A percentile compares a stretch with the other conserved stretches of the same genome.
phyloP scores from a whole-genome alignment of 1,139 yeast species.

The Blastobotrys capitulatus region DNA sequence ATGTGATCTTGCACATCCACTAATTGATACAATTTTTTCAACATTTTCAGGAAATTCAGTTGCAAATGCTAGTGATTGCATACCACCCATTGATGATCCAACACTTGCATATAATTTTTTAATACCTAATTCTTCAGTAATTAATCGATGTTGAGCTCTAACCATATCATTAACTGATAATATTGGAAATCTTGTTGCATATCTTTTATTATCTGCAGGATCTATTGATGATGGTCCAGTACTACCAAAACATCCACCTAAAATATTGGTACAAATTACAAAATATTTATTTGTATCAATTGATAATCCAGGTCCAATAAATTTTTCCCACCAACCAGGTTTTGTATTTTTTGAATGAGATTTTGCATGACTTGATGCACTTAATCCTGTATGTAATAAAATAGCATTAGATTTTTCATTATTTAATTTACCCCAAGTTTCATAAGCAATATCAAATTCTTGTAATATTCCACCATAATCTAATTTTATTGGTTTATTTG shows the following conservation, averaged over 20 bases:
- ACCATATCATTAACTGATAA: slow-evolving; percentile 86
- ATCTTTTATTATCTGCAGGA: slow-evolving; percentile 63
- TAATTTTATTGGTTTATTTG: slow-evolving; percentile 55
- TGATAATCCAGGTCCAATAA: slow-evolving; percentile 78
- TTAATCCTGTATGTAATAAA: slow-evolving; percentile 81
- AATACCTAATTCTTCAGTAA: slow-evolving; percentile 58
- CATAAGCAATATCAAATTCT: slow-evolving; percentile 77
- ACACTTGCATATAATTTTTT: slow-evolving; percentile 66
- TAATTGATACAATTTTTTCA: slow-evolving; percentile 63
- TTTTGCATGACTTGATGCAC: slow-evolving; percentile 93
- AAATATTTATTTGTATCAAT: slow-evolving; percentile 78
- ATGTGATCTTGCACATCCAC: slow-evolving; percentile 91
- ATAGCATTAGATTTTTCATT: slow-evolving; percentile 61
- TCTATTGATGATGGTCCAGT: slow-evolving; percentile 87
- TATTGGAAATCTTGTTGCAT: slow-evolving; percentile 86
- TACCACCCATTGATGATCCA: slow-evolving; percentile 96
- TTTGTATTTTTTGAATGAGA: slow-evolving; percentile 65
- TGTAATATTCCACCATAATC: slow-evolving; percentile 82
- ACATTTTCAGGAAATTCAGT: slow-evolving; percentile 78
- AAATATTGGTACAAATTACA: slow-evolving; percentile 80
- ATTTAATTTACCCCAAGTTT: slow-evolving; percentile 81
- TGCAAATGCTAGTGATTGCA: slow-evolving; percentile 89
- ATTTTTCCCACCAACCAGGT: slow-evolving; percentile 95
- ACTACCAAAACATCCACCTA: slow-evolving; percentile 93
- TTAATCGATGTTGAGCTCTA: slow-evolving; percentile 72